phyloP scores from a whole-genome alignment of 352 stramenopile species.

The Globisporangium carolinianum region DNA sequence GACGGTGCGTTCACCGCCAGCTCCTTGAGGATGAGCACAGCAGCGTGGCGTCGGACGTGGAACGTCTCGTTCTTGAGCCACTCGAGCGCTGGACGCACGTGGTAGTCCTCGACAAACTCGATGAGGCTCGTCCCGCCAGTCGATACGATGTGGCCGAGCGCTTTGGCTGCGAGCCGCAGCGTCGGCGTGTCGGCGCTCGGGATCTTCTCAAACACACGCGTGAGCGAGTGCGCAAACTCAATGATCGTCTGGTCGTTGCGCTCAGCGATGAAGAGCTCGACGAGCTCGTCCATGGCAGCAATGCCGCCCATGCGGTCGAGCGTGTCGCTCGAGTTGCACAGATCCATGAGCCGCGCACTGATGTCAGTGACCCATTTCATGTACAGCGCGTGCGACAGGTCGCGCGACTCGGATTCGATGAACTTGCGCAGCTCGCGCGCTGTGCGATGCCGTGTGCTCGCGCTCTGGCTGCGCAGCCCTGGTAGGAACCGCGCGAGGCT shows the following conservation, averaged over 20 bases:
- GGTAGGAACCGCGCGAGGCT: constrained; percentile 72
- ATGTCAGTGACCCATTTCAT: constrained; percentile 86
- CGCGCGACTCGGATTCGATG: constrained; percentile 83
- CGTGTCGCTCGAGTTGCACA: constrained; percentile 75
- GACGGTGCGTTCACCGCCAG: constrained; percentile 81
- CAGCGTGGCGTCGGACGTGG: constrained; percentile 77
- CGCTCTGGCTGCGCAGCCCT: constrained; percentile 61
- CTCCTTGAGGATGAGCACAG: constrained; percentile 85
- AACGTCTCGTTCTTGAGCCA: constrained; percentile 89
- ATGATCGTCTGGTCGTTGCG: constrained; percentile 88
- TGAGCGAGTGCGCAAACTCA: constrained; percentile 84
- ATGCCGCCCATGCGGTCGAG: constrained; percentile 81
- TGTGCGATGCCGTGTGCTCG: constrained; percentile 49
- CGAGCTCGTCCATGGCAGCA: constrained; percentile 84
- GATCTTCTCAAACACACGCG: constrained; percentile 86
- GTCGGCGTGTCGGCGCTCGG: constrained; percentile 62
- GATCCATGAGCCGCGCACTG: constrained; percentile 71
- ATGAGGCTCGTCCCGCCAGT: constrained; percentile 82
- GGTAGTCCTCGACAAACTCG: constrained; percentile 86
- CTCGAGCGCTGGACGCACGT: constrained; percentile 80
- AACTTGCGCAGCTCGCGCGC: constrained; percentile 72
- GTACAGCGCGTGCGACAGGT: constrained; percentile 78
- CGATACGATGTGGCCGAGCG: constrained; percentile 83
- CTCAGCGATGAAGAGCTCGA: constrained; percentile 86
- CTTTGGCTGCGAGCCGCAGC: constrained; percentile 68